phyloP scores from a whole-genome alignment of 2,329 filamentous ascomycete genomes.

The Colletotrichum australisinense region DNA sequence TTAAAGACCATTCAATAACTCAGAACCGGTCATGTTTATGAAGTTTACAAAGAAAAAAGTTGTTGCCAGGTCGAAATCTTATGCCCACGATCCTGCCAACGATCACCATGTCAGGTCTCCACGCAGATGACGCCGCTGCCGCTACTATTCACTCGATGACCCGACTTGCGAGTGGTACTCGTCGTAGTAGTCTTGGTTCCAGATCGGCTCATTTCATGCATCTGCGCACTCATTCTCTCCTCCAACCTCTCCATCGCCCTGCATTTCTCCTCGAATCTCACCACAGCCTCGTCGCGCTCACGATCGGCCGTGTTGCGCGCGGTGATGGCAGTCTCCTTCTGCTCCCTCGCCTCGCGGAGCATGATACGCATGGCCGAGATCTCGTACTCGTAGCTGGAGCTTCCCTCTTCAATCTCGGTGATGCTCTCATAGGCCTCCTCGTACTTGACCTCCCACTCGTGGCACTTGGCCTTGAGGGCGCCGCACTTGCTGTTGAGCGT shows the following conservation, averaged over 20 bases:
- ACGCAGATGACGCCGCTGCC: not conserved
- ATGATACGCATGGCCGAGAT: conserved; percentile 23
- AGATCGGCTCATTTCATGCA: conserved; percentile 16
- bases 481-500: conserved; percentile 13
- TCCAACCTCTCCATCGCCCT: conserved; percentile 30
- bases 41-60: not conserved
- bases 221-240: conserved; percentile 20
- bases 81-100: not conserved
- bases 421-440: conserved; percentile 31
- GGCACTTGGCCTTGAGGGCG: conserved; percentile 19
- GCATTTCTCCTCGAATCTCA: conserved; percentile 19
- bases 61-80: not conserved
- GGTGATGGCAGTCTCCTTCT: conserved; percentile 26
- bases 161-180: not conserved
- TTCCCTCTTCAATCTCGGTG: conserved; percentile 30
- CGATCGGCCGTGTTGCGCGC: conserved; percentile 27
- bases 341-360: conserved; percentile 27
- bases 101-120: not conserved
- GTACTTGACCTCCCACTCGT: conserved; percentile 21
- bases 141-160: not conserved
- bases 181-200: not conserved
- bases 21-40: not conserved
- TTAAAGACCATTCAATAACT: not conserved
- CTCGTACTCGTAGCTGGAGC: conserved; percentile 23
- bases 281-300: conserved; percentile 21